Evolutionary conservation across 805 yeast genomes (phyloP).

Genomic region (Candida morakotiae): DNA sequence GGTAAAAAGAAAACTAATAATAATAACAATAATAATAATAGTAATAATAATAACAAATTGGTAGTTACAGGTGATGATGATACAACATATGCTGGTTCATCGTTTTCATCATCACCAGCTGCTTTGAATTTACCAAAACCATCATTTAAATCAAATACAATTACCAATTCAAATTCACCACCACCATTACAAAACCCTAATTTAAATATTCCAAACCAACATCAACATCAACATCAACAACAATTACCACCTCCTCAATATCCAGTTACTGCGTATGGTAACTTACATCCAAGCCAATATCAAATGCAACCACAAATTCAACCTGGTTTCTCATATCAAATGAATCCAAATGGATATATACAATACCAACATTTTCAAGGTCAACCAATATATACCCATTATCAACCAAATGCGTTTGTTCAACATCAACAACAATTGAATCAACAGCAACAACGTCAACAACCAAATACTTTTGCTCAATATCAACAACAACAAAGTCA

Average conservation of each 20-base stretch:
- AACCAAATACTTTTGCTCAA: conserved; percentile 11
- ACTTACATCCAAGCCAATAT: conserved; percentile 14
- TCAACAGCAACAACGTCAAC: conserved; percentile 10
- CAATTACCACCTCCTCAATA: conserved; percentile 15
- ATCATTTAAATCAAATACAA: conserved; percentile 29
- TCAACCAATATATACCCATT: conserved; percentile 8
- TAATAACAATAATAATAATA: conserved; percentile 7
- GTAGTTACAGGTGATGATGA: conserved; percentile 10
- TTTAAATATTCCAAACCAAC: conserved; percentile 1
- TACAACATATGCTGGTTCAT: conserved; percentile 51
- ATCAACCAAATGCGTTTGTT: conserved; percentile 18
- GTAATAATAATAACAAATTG: conserved; percentile 10
- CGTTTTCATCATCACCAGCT: conserved; percentile 54
- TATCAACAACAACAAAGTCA: conserved; percentile 9
- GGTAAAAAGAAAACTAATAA: conserved; percentile 8
- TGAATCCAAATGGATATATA: conserved; percentile 28
- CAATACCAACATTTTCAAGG: conserved; percentile 14
- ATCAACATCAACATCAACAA: conserved; percentile 3
- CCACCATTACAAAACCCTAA: conserved; percentile 5
- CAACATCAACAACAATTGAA: background rate
- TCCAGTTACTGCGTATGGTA: conserved; percentile 30
- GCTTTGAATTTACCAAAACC: conserved; percentile 56
- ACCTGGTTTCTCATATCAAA: conserved; percentile 28
- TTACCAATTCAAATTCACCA: conserved; percentile 7
- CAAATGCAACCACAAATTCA: conserved; percentile 10